Evolutionary conservation across 305 asterid genomes (phyloP).

Genomic region (Fraxinus paxiana): DNA sequence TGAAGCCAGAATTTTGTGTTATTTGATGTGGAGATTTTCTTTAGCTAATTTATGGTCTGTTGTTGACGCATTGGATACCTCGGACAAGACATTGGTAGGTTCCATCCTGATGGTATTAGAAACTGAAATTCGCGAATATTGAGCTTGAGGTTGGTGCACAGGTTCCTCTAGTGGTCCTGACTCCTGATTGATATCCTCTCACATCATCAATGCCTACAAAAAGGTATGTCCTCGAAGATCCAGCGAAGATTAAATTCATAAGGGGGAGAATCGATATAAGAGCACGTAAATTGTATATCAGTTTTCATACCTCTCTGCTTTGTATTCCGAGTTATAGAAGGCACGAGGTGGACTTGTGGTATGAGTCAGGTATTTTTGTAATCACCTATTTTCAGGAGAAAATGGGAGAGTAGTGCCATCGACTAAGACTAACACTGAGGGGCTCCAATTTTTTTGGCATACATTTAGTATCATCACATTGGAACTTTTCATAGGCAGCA

Average conservation of each 20-base stretch:
- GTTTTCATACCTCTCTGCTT: background rate
- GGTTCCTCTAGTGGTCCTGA: background rate
- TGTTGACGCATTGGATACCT: background rate
- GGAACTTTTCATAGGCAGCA: background rate
- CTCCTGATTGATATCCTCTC: background rate
- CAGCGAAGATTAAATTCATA: background rate
- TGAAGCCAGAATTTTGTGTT: background rate
- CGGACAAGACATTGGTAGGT: background rate
- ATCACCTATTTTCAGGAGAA: background rate
- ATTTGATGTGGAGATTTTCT: background rate
- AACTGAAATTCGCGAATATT: background rate
- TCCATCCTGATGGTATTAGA: background rate
- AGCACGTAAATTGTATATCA: background rate
- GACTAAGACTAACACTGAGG: background rate
- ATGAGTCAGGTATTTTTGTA: background rate
- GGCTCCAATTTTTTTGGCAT: background rate
- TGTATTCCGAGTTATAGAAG: background rate
- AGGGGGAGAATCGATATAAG: background rate
- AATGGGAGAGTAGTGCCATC: background rate
- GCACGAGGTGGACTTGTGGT: background rate
- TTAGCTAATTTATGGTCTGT: background rate
- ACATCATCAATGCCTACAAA: background rate
- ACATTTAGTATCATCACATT: background rate
- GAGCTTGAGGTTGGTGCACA: background rate
- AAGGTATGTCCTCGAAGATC: background rate